Evolutionary conservation across 2,329 filamentous ascomycete species (phyloP).

Genomic region (Mollisia scopiformis): DNA sequence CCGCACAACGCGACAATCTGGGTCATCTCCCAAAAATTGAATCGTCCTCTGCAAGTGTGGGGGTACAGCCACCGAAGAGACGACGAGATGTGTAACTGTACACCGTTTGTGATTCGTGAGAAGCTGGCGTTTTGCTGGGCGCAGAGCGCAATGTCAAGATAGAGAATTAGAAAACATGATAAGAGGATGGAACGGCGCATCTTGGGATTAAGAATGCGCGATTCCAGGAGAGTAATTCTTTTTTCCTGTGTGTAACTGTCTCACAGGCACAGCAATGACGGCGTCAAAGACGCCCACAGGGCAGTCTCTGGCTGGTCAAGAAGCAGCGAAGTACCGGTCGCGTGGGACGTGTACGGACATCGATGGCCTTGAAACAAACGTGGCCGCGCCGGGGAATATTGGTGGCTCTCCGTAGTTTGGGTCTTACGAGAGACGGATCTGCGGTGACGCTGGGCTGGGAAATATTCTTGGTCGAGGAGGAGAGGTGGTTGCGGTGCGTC

Average conservation of each 20-base stretch:
- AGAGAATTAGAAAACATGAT: constrained; percentile 16
- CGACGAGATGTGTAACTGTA: constrained; percentile 20
- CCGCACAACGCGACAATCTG: constrained; percentile 26
- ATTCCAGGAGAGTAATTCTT: neutral
- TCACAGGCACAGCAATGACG: neutral
- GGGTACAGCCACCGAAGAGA: constrained; percentile 21
- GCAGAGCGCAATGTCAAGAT: constrained; percentile 6
- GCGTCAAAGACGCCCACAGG: neutral
- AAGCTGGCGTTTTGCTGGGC: constrained; percentile 8
- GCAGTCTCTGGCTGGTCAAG: neutral
- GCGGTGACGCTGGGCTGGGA: neutral
- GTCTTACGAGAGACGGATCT: neutral
- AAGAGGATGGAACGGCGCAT: constrained; percentile 4
- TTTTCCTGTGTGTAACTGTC: neutral
- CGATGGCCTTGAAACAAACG: constrained; percentile 13
- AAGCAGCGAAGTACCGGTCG: neutral
- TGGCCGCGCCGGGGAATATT: constrained; percentile 11
- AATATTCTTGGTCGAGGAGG: neutral
- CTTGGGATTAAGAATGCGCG: neutral
- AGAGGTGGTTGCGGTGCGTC: neutral
- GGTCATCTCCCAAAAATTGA: constrained; percentile 28
- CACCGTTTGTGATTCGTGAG: constrained; percentile 10
- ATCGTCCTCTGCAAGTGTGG: constrained; percentile 15
- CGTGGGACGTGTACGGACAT: neutral
- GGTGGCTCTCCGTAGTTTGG: constrained; percentile 2